Conservation (phyloP, 1,284 basidiomycete species). For the Uromyces viciae-fabae region DNA sequence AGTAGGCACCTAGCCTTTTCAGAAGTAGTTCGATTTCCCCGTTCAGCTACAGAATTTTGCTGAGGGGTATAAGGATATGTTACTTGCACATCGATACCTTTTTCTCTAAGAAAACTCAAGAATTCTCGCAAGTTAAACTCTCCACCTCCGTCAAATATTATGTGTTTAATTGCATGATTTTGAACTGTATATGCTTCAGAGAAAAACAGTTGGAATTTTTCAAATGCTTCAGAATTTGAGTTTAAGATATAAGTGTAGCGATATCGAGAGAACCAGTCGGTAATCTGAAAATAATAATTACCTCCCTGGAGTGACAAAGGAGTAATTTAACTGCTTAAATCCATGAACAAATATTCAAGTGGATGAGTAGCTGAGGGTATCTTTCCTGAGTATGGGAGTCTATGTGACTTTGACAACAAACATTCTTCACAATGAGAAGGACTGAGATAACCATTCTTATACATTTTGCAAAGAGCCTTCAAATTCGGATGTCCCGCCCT, state of each 20-base stretch:
- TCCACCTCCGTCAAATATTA: not conserved
- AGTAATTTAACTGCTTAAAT: not conserved
- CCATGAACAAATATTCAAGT: constrained; percentile 1
- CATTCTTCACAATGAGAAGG: not conserved
- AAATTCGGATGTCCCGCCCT: not conserved
- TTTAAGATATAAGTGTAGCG: not conserved
- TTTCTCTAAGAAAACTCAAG: not conserved
- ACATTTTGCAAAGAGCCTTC: not conserved
- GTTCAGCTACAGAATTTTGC: not conserved
- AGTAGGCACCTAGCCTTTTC: not conserved
- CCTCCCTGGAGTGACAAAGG: not conserved
- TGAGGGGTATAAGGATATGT: constrained; percentile 6
- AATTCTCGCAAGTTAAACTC: not conserved
- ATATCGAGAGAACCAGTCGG: not conserved
- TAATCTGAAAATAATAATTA: not conserved
- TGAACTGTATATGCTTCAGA: not conserved
- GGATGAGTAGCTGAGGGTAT: not conserved
- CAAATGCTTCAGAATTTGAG: not conserved
- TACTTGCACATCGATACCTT: not conserved
- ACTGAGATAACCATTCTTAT: no score
- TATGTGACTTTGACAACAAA: not conserved
- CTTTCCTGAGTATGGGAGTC: not conserved
- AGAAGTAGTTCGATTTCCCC: not conserved
- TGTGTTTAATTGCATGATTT: not conserved
- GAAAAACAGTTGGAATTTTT: not conserved